These are phyloP conservation scores for Xylaria grammica DNA, from an alignment of 495 filamentous ascomycete genomes.

Conservation along the genomic window DNA sequence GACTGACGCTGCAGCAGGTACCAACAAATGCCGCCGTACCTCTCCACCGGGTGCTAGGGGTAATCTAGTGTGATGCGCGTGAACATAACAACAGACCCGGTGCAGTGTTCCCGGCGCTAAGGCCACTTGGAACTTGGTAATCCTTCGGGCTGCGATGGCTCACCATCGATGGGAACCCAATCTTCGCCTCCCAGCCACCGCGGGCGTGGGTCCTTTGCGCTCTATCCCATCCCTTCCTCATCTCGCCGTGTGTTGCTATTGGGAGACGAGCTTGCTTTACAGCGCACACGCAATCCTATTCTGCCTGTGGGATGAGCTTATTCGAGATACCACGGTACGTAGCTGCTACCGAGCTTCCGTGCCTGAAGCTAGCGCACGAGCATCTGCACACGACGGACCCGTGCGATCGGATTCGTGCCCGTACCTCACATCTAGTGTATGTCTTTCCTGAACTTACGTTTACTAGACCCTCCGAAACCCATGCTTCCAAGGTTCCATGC, in stretches of 20 bases:
- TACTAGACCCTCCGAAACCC: not conserved
- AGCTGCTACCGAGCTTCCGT: conserved; percentile 8
- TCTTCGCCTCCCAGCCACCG: conserved; percentile 8
- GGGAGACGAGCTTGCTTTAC: conserved; percentile 15
- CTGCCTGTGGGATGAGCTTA: not conserved
- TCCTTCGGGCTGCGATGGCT: conserved; percentile 20
- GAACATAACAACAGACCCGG: conserved; percentile 7
- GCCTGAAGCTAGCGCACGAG: conserved; percentile 23
- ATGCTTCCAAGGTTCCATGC: not conserved
- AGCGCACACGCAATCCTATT: conserved; percentile 9
- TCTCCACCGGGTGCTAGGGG: not conserved
- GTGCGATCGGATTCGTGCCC: conserved; percentile 10
- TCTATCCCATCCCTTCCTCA: not conserved
- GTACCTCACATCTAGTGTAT: conserved; percentile 13
- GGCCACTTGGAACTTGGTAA: not conserved
- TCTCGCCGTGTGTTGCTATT: not conserved
- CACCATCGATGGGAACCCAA: conserved; percentile 18
- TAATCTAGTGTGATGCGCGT: not conserved
- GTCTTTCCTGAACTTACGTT: not conserved
- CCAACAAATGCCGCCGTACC: conserved; percentile 7
- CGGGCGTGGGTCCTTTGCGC: conserved; percentile 6
- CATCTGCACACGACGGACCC: conserved; percentile 8
- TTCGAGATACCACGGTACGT: not conserved
- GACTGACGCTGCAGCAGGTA: conserved; percentile 1
- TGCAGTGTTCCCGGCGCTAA: conserved; percentile 16